phyloP scores from a whole-genome alignment of 495 filamentous ascomycete genomes.

The Gamarada debralockiae region DNA sequence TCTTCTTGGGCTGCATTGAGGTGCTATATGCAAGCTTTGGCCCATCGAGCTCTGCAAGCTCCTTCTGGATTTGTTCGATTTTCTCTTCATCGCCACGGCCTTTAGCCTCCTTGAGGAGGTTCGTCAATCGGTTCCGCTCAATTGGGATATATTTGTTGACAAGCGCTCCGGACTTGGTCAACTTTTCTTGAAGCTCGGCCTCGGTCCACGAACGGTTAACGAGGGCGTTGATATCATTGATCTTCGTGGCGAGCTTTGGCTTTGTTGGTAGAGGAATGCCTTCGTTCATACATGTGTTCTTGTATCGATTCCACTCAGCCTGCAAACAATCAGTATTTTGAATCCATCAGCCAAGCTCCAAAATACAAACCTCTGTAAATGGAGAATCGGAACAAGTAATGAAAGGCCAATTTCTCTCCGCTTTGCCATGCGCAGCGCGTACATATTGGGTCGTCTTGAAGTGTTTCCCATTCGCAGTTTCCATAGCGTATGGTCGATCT shows the following conservation, averaged over 20 bases:
- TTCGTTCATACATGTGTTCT: slow-evolving; percentile 66
- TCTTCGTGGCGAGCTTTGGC: slow-evolving; percentile 60
- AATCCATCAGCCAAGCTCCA: background rate
- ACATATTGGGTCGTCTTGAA: slow-evolving; percentile 77
- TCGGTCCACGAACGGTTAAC: slow-evolving; percentile 76
- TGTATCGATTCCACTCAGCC: slow-evolving; percentile 82
- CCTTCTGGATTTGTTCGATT: slow-evolving; percentile 55
- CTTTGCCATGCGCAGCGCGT: slow-evolving; percentile 68
- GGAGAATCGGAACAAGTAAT: slow-evolving; percentile 72
- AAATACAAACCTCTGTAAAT: slow-evolving; percentile 63
- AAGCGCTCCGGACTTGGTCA: slow-evolving; percentile 61
- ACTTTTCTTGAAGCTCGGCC: slow-evolving; percentile 71
- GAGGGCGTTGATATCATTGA: slow-evolving; percentile 75
- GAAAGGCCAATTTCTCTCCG: slow-evolving; percentile 76
- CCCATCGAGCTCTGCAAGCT: slow-evolving; percentile 62
- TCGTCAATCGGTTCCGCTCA: slow-evolving; percentile 58
- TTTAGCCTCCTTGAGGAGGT: slow-evolving; percentile 61
- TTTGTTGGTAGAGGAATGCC: slow-evolving; percentile 66
- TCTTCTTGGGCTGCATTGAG: slow-evolving; percentile 41
- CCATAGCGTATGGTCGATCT: slow-evolving; percentile 77
- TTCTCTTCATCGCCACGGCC: slow-evolving; percentile 52
- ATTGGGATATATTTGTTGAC: slow-evolving; percentile 51
- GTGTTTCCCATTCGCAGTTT: slow-evolving; percentile 61
- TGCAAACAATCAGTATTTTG: slow-evolving; percentile 28
- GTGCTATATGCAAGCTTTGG: slow-evolving; percentile 69